Percentiles rank a stretch among this genome's conserved stretches.
Conservation (phyloP, 2,329 filamentous ascomycete genomes). For the Aspergillus costaricaensis region DNA sequence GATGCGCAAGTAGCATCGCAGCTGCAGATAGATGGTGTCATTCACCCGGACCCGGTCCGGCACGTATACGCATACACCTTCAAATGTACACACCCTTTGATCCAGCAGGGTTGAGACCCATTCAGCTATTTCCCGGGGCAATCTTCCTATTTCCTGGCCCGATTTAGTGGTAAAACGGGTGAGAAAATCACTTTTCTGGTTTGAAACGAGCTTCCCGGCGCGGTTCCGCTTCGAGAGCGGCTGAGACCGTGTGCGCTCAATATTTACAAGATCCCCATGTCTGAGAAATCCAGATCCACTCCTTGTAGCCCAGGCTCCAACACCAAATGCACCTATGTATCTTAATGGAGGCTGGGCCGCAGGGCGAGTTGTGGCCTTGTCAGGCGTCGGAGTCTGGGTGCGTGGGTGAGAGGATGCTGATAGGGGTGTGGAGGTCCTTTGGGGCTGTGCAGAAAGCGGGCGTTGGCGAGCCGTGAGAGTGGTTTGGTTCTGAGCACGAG, state of each 20-base stretch:
- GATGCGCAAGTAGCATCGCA: constrained; percentile 73
- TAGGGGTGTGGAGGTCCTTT: not conserved
- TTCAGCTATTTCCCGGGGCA: constrained; percentile 81
- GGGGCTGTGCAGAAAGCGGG: constrained; percentile 10
- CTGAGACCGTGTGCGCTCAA: constrained; percentile 81
- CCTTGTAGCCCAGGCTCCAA: constrained; percentile 85
- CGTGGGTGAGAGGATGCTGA: not conserved
- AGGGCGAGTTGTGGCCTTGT: constrained; percentile 17
- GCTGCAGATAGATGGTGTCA: constrained; percentile 89
- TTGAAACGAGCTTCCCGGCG: constrained; percentile 47
- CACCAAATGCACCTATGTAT: constrained; percentile 91
- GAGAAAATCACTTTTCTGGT: constrained; percentile 76
- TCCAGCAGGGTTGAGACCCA: constrained; percentile 95
- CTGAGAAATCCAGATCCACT: constrained; percentile 75
- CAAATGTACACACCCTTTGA: constrained; percentile 83
- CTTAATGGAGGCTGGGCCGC: constrained; percentile 54
- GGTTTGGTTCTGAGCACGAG: constrained; percentile 13
- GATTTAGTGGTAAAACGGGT: constrained; percentile 82
- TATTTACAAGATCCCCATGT: constrained; percentile 79
- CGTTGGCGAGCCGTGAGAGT: constrained; percentile 15
- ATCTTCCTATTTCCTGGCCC: constrained; percentile 80
- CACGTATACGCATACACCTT: constrained; percentile 84
- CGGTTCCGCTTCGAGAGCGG: constrained; percentile 54
- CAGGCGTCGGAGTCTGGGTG: constrained; percentile 5
- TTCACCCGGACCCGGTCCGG: constrained; percentile 84